Conservation (phyloP, 768 basidiomycete species). For the Russula earlei region DNA sequence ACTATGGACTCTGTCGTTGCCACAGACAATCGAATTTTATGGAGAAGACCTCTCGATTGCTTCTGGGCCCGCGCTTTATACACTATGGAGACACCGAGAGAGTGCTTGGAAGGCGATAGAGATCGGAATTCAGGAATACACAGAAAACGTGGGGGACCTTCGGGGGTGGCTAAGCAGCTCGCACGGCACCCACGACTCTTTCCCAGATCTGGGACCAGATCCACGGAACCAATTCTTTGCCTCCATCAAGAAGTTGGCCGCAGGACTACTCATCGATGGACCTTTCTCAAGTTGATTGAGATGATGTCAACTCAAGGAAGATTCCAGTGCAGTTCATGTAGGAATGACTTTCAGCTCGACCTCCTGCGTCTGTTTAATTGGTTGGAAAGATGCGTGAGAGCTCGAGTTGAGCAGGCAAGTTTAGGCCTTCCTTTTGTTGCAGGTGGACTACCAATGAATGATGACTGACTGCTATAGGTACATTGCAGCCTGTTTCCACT, state of each 20-base stretch:
- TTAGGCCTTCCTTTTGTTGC: too few species aligned
- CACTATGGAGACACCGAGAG: not conserved
- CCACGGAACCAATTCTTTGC: not conserved
- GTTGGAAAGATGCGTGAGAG: not conserved
- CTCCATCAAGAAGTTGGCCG: not conserved
- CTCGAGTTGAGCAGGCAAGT: not conserved
- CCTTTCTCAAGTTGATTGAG: not conserved
- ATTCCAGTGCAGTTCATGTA: not conserved
- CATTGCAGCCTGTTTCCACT: not conserved
- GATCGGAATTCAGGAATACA: not conserved
- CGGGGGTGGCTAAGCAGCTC: not conserved
- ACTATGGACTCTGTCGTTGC: not conserved
- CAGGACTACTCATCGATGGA: not conserved
- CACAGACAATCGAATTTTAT: not conserved
- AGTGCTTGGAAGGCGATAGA: not conserved
- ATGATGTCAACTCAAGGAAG: not conserved
- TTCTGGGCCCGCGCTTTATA: not conserved
- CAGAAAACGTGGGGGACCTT: not conserved
- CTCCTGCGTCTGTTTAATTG: not conserved
- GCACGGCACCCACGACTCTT: not conserved
- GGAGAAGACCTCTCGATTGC: not conserved
- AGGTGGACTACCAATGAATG: not conserved
- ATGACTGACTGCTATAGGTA: slow-evolving; percentile 25
- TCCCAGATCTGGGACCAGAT: too few species aligned
- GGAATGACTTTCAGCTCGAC: not conserved